Conservation (phyloP, 2,329 filamentous ascomycete species). For the Nannizziopsis arthrosporioides region DNA sequence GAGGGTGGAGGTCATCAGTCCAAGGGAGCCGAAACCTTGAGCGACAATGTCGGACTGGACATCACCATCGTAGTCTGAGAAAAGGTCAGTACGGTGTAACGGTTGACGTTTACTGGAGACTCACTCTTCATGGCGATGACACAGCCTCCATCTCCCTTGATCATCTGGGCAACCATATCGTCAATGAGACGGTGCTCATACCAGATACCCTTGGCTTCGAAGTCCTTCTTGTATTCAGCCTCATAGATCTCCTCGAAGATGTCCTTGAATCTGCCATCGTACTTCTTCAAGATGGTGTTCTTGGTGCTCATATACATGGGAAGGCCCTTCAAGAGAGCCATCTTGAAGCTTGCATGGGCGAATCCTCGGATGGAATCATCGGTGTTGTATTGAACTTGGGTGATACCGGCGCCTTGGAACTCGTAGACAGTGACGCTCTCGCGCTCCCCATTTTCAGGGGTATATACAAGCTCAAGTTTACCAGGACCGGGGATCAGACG, state of each 20-base stretch:
- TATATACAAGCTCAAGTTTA: constrained; percentile 90
- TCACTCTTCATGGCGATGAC: constrained; percentile 96
- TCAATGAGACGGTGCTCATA: constrained; percentile 99
- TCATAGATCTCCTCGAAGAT: constrained; percentile 98
- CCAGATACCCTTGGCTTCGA: constrained; percentile 90
- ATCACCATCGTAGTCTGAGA: constrained; percentile 88
- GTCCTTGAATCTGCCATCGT: constrained; percentile 98
- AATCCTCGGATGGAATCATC: constrained; percentile 91
- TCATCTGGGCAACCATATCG: constrained; percentile 99
- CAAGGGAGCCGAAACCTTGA: constrained; percentile 94
- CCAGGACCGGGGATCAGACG: constrained; percentile 68
- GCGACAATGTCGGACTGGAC: constrained; percentile 98
- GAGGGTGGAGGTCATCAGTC: constrained; percentile 95
- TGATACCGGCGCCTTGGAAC: constrained; percentile 75
- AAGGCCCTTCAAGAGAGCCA: constrained; percentile 72
- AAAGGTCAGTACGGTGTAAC: constrained; percentile 18
- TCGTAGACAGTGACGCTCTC: constrained; percentile 82
- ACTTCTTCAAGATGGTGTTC: constrained; percentile 99
- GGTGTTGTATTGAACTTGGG: constrained; percentile 97
- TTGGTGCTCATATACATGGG: constrained; percentile 99
- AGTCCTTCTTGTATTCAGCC: constrained; percentile 69
- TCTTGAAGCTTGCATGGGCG: constrained; percentile 92
- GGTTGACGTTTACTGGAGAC: constrained; percentile 25
- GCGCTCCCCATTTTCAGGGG: constrained; percentile 58
- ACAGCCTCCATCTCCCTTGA: constrained; percentile 94